Conservation (phyloP, 2,329 filamentous ascomycete genomes). For the Calonectria pseudoreteaudii region DNA sequence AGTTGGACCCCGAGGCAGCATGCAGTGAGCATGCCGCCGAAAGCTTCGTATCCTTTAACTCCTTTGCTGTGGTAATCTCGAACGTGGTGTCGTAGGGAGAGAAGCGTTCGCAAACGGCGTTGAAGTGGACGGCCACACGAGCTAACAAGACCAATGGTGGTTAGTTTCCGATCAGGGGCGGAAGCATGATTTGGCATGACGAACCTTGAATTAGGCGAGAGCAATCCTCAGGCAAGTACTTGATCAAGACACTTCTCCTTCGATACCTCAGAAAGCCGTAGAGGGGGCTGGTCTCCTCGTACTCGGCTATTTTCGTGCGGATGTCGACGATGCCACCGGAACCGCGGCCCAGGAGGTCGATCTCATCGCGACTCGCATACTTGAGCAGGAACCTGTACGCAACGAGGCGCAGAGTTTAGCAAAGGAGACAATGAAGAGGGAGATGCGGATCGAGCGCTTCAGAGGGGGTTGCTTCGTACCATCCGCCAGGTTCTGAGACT, state of each 20-base stretch:
- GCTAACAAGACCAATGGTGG: conserved; percentile 62
- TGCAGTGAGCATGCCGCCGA: conserved; percentile 91
- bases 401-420: conserved; percentile 34
- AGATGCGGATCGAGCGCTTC: not conserved
- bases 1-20: conserved; percentile 86
- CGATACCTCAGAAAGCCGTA: conserved; percentile 94
- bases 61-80: conserved; percentile 78
- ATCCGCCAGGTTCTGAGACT: conserved; percentile 88
- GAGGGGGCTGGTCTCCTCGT: conserved; percentile 86
- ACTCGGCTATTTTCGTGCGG: conserved; percentile 80
- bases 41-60: conserved; percentile 88
- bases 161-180: conserved; percentile 30
- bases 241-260: conserved; percentile 89
- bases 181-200: conserved; percentile 41
- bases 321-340: conserved; percentile 87
- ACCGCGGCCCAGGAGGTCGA: conserved; percentile 82
- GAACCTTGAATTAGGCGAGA: conserved; percentile 93
- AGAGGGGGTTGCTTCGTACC: conserved; percentile 69
- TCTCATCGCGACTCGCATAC: conserved; percentile 88
- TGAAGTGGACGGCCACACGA: conserved; percentile 81
- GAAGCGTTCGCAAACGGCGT: conserved; percentile 76
- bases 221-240: conserved; percentile 90
- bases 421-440: not conserved
- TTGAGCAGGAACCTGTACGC: conserved; percentile 88
- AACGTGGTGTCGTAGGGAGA: conserved; percentile 89